Evolutionary conservation across 1,139 yeast genomes (phyloP).

Genomic region (Saccharomycopsis crataegensis): DNA sequence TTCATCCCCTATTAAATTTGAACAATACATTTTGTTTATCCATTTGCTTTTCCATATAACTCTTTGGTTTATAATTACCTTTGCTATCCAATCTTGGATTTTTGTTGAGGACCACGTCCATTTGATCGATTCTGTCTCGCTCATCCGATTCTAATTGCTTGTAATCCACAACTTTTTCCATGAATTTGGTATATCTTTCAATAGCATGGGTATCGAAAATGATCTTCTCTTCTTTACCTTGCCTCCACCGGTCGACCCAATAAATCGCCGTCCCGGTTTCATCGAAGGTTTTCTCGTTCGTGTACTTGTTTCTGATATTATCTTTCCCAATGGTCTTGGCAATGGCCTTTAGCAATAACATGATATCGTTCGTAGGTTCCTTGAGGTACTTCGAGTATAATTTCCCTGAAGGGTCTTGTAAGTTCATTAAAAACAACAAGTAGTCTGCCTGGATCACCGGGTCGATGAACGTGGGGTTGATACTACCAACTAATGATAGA

Average conservation of each 20-base stretch:
- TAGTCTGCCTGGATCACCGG: conserved; percentile 87
- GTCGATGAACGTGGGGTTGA: conserved; percentile 64
- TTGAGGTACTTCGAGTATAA: conserved; percentile 36
- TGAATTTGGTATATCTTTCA: conserved; percentile 18
- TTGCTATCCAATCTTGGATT: conserved; percentile 1
- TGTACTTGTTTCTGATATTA: conserved; percentile 27
- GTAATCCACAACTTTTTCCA: conserved; percentile 19
- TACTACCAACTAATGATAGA: conserved; percentile 69
- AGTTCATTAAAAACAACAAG: conserved; percentile 63
- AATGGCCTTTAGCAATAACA: conserved; percentile 50
- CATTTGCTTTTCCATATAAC: conserved; percentile 1
- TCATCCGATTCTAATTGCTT: conserved; percentile 22
- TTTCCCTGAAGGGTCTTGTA: conserved; percentile 39
- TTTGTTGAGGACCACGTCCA: conserved; percentile 25
- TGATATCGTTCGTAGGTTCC: conserved; percentile 70
- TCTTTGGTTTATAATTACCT: not conserved
- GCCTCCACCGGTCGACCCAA: conserved; percentile 63
- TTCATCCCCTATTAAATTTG: not conserved
- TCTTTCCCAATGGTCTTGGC: conserved; percentile 37
- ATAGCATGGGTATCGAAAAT: conserved; percentile 25
- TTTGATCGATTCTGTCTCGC: conserved; percentile 23
- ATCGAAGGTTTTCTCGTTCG: conserved; percentile 32
- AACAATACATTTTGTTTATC: conserved; percentile 9
- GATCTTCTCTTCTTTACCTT: conserved; percentile 36
- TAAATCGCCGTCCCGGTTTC: conserved; percentile 59